Evolutionary conservation across 2,329 filamentous ascomycete species (phyloP), one percentile per base, ranked within the genome.

Genomic region (Penicillium psychrosexuale): DNA sequence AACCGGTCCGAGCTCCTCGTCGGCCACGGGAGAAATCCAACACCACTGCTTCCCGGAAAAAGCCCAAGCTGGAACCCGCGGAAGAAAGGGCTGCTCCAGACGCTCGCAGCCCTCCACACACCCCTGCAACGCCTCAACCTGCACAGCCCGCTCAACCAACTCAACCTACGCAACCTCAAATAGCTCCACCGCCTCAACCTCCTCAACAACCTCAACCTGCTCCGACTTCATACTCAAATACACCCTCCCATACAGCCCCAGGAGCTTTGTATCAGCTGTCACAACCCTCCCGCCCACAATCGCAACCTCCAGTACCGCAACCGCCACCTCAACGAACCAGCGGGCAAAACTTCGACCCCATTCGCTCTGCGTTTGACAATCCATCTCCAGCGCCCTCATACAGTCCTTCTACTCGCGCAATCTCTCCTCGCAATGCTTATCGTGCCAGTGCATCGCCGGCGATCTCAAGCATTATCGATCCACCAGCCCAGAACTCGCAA

Each of bases 401-500:
- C 60, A 78, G 69, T 59, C 76, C 75, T 27, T 71, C 78, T 19
- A 69, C 76, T n/a, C 74, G 77, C 52, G 75, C 74, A n/a, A 76
- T 77, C 8, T 78, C 77, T 13, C 72, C 69, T 74, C 82, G 72
- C 68, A 79, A 60, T 76, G 63, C 66, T 19, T 75, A 88, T 72
- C 84, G 88, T 51, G 88, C 90, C n/a, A 93, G 89, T 69, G 89
- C 89, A 37, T 97, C 93, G 5, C 92, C 93, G 1, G 93, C 93
- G 3, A 96, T 97, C 63, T 88, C 91, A 6, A 96, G 90, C 73
- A 82, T 97, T 54, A 90, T 97, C 47, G 91, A 96, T 63, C 88
- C 87, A 68, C 72, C 64, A 58, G 64, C 71, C 31, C 68, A 70
- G 67, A 69, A 47, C 44, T 51, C 66, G 5, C 69, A 70, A 34